Base-by-base conservation (phyloP, 108 stramenopile genomes). In the Stephanodiscus minutulus region DNA sequence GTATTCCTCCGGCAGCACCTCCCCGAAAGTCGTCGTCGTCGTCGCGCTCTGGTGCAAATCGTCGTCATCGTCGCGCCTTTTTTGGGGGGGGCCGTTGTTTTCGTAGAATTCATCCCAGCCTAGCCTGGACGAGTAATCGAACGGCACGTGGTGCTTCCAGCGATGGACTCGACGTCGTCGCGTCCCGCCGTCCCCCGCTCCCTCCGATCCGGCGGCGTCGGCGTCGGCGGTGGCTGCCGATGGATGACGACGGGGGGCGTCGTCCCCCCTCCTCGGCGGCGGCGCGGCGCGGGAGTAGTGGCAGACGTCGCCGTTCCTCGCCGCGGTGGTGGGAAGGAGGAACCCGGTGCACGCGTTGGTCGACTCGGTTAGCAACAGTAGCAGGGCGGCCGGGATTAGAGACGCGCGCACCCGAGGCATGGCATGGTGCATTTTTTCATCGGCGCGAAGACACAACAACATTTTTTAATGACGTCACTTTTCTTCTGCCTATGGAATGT, bases 21-120 rank as follows among this genome's bases (percentile, higher is more conserved):
- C 48, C 0, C 43, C 31, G 22, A 44, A n/a, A n/a, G n/a, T n/a
- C 48, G 18, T 43, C 44, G 20, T 62, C 54, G 22, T 53, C 68
- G n/a, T 25, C 56, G 44, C n/a, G n/a, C n/a, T n/a, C n/a, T n/a
- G n/a, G n/a, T n/a, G n/a, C n/a, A n/a, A n/a, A 11, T 31, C 48
- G 49, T 60, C 47, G 28, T 47, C 61, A 0, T 5, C 47, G 21
- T 54, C 39, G 7, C 63, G 22, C 41, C 52, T 25, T 41, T 64
- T n/a, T 13, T 25, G 57, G 50, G 58, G n/a, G n/a, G n/a, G n/a
- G n/a, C n/a, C 49, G n/a, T 62, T 56, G 18, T 54, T 53, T 59
- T 47, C 49, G 69, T 91, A 91, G 69, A 87, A 89, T 0, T 67
- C 24, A 46, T 91, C 88, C 91, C 91, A 91, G 33, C 86, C 85